phyloP scores from a whole-genome alignment of 1,284 basidiomycete species.

The Sanghuangporus weigelae region DNA sequence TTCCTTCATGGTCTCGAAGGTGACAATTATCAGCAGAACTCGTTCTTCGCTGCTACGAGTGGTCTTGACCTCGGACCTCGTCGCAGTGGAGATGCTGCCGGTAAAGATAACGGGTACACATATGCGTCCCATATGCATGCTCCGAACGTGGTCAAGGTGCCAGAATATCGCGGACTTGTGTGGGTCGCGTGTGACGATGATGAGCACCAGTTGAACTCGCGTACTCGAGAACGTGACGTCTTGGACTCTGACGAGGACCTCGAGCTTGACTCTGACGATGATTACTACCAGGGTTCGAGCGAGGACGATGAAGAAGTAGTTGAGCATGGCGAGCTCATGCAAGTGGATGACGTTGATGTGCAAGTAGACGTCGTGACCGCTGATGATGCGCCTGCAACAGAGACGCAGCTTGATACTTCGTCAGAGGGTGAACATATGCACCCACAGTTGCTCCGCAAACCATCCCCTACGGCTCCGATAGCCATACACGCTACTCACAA shows the following conservation, averaged over 20 bases:
- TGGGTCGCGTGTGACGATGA: slow-evolving; percentile 74
- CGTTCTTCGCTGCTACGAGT: slow-evolving; percentile 58
- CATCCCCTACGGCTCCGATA: slow-evolving; percentile 22
- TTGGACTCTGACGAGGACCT: slow-evolving; percentile 19
- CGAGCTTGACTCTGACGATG: slow-evolving; percentile 21
- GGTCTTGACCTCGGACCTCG: slow-evolving; percentile 20
- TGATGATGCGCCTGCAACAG: slow-evolving; percentile 25
- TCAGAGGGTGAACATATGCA: slow-evolving; percentile 43
- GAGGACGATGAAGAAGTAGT: slow-evolving; percentile 24
- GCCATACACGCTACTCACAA: slow-evolving; percentile 21
- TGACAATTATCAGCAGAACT: slow-evolving; percentile 68
- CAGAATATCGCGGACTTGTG: slow-evolving; percentile 55
- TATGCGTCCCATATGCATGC: slow-evolving; percentile 5
- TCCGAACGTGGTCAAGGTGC: slow-evolving; percentile 31
- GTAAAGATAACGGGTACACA: neutral
- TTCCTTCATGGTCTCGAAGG: slow-evolving; percentile 82
- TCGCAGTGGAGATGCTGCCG: slow-evolving; percentile 9
- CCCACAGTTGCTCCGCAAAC: slow-evolving; percentile 41
- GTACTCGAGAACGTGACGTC: slow-evolving; percentile 14
- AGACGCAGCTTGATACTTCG: slow-evolving; percentile 31
- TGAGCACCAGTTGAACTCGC: slow-evolving; percentile 18
- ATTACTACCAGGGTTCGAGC: slow-evolving; percentile 21
- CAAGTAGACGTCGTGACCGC: slow-evolving; percentile 25
- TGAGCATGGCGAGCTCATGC: slow-evolving; percentile 15
- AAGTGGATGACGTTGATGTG: slow-evolving; percentile 24